phyloP scores from a whole-genome alignment of 495 filamentous ascomycete genomes.

The Penicillium mononematosum region DNA sequence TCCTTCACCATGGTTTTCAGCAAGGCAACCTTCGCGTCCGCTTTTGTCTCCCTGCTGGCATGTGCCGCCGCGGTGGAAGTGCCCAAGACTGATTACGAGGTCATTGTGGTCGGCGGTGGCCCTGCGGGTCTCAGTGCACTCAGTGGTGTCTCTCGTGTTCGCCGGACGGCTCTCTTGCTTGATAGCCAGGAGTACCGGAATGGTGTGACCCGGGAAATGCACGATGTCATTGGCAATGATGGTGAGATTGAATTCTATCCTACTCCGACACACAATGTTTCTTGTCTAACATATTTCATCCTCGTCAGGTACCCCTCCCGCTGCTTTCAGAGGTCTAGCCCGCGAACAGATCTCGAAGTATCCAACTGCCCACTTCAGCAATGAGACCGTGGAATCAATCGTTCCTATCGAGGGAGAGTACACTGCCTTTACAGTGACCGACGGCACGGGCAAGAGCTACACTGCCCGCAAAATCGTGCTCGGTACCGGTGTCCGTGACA shows the following conservation, averaged over 20 bases:
- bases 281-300: background rate
- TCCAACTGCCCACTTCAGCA: slow-evolving; percentile 45
- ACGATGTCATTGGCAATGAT: slow-evolving; percentile 59
- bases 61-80: slow-evolving; percentile 18
- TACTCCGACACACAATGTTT: background rate
- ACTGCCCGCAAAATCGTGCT: slow-evolving; percentile 54
- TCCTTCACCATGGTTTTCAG: slow-evolving; percentile 3
- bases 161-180: slow-evolving; percentile 50
- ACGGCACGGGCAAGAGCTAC: slow-evolving; percentile 32
- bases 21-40: slow-evolving; percentile 8
- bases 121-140: slow-evolving; percentile 44
- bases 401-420: slow-evolving; percentile 30
- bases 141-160: slow-evolving; percentile 56
- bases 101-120: slow-evolving; percentile 37
- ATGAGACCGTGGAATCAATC: slow-evolving; percentile 51
- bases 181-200: slow-evolving; percentile 59
- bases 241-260: slow-evolving; percentile 31
- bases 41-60: slow-evolving; percentile 22
- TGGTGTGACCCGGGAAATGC: slow-evolving; percentile 53
- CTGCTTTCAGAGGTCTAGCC: slow-evolving; percentile 51
- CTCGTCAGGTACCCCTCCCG: slow-evolving; percentile 47
- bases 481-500: slow-evolving; percentile 54
- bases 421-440: slow-evolving; percentile 45
- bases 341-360: slow-evolving; percentile 53
- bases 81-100: slow-evolving; percentile 34